Conservation (phyloP, 306 rosid genomes). For the Quercus wislizeni region DNA sequence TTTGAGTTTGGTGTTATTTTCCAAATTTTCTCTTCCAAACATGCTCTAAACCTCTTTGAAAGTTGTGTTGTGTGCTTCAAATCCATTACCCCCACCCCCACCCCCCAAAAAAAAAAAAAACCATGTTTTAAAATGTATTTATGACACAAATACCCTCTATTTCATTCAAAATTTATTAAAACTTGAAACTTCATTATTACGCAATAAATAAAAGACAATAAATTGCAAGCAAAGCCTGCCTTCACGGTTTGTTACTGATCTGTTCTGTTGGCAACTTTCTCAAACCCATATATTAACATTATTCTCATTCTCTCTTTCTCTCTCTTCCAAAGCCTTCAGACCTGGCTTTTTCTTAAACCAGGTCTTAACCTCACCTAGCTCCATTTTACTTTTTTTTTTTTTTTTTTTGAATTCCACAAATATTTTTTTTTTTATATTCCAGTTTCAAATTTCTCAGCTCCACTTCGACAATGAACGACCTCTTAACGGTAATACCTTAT, state of each 20-base stretch:
- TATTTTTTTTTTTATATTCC: background rate
- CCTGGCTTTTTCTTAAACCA: constrained; percentile 54
- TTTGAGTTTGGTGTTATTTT: no score
- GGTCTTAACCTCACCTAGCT: constrained; percentile 38
- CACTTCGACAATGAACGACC: constrained; percentile 79
- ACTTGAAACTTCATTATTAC: background rate
- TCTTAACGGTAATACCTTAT: constrained; percentile 57
- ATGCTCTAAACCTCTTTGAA: no score
- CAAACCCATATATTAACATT: background rate
- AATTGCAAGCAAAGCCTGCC: background rate
- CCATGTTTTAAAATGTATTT: no score
- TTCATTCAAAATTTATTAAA: no score
- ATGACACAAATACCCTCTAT: background rate
- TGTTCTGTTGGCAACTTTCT: background rate
- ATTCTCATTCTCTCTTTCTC: background rate
- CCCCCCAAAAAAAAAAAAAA: no score
- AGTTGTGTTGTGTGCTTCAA: no score
- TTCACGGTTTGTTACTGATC: constrained; percentile 30
- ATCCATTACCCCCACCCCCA: no score
- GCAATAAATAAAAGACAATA: background rate
- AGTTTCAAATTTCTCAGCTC: constrained; percentile 20
- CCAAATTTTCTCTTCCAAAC: no score
- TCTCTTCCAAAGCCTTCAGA: constrained; percentile 21
- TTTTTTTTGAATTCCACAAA: no score
- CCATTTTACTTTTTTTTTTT: background rate